These are phyloP conservation scores for Chlorella sp. DNA, from an alignment of 139 green algal genomes.

Conservation along the genomic window DNA sequence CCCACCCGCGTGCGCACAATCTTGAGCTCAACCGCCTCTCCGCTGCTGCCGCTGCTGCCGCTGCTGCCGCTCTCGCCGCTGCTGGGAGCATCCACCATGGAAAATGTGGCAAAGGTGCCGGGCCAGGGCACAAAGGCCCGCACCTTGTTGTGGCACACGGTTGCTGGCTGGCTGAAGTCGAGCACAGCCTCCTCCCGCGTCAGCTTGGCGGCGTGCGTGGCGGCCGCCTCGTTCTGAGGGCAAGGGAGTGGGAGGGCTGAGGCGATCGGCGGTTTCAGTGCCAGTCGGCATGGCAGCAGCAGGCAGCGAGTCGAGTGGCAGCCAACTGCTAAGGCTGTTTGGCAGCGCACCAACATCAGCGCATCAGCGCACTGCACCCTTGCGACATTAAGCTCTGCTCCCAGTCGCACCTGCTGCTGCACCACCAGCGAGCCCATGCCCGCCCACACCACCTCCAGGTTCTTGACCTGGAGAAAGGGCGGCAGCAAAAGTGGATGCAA, in stretches of 20 bases:
- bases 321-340: too few relatives aligned
- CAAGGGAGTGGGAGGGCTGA: background rate
- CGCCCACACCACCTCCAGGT: slow-evolving; percentile 69
- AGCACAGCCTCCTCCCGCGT: slow-evolving; percentile 77
- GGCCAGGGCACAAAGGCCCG: slow-evolving; percentile 85
- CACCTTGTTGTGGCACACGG: slow-evolving; percentile 85
- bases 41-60: slow-evolving; percentile 2
- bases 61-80: background rate
- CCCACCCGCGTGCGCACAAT: slow-evolving; percentile 45
- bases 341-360: background rate
- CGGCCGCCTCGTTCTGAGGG: slow-evolving; percentile 67
- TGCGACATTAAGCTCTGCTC: background rate
- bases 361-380: background rate
- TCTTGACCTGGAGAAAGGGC: background rate
- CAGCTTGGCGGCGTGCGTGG: slow-evolving; percentile 84
- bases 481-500: too few relatives aligned
- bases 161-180: slow-evolving; percentile 68
- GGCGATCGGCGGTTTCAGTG: too few relatives aligned
- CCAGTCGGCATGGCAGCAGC: too few relatives aligned
- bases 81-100: background rate
- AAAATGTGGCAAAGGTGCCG: slow-evolving; percentile 64
- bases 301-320: too few relatives aligned
- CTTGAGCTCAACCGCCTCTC: slow-evolving; percentile 46
- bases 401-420: slow-evolving; percentile 18
- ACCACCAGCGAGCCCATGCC: slow-evolving; percentile 54